Base-by-base conservation (phyloP, 805 yeast species). In the Candida schatavii region DNA sequence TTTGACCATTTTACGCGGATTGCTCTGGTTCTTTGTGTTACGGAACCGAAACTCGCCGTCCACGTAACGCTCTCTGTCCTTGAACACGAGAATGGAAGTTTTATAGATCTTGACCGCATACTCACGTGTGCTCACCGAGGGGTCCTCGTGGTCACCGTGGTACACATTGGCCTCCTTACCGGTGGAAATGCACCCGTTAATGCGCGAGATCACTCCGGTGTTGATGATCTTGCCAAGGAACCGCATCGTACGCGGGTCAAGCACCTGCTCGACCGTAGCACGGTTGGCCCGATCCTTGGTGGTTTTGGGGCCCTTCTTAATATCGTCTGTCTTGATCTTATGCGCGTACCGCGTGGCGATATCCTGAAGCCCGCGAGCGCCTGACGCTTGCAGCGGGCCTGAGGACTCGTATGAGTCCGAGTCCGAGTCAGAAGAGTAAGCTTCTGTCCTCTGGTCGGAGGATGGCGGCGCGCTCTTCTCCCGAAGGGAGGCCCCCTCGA, bases 111-210 rank as follows among this genome's bases (percentile, higher is more conserved):
- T 93, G 39, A 93, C 86, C 0, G 99, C 99, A 52, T 70, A 82
- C 52, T 80, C 96, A 46, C 69, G 74, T 13, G 54, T 55, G 27
- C 29, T 35, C 4, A 25, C 17, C 4, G 37, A 17, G 4, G n/a
- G 10, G 42, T 73, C 68, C 10, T 95, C 97, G 57, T 87, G 91
- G 50, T 68, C 72, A 14, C 72, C 75, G 46, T 69, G 75, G 59
- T 93, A 93, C 0, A 93, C 97, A 56, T 93, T 93, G n/a, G 99
- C 99, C 63, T 93, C 99, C 61, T 93, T 93, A 37, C 99, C 99
- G 0, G 99, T 93, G 54, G 93, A 82, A 37, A 93, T 74, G 60
- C 98, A 93, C 10, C 99, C 99, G 53, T 90, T 88, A 54, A 93
- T 83, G 50, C 85, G 80, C 2, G 93, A 80, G 26, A 93, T 79